Base-by-base conservation (phyloP, 2,329 filamentous ascomycete species). In the Pseudogymnoascus sp. region DNA sequence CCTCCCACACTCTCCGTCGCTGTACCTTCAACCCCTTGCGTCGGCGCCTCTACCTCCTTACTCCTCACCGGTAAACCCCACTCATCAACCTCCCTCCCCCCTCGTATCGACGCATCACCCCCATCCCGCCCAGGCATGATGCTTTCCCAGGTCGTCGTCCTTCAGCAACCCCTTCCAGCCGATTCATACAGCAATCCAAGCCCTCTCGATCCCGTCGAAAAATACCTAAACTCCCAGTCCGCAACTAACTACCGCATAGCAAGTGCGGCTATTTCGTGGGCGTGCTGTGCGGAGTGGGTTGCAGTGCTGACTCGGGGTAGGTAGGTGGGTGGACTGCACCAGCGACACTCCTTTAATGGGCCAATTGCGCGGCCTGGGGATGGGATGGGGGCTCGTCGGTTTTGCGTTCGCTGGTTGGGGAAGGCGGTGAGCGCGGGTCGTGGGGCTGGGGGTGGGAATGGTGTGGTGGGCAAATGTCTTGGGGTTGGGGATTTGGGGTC, bases 71-170 rank as follows among this genome's bases (percentile, higher is more conserved):
- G 62, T 37, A 62, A 37, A 21, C 61, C 40, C 42, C 63, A 64
- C 21, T 26, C 50, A 16, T 67, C 65, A 64, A 73, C 70, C 63
- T 68, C 67, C 33, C 2, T 71, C 72, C 16, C 69, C 68, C 4
- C 70, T 68, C 10, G 69, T 65, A 19, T 72, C 70, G 16, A 62
- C 68, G 42, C 65, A 69, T 29, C 72, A 72, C 63, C 62, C 70
- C 59, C 72, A 65, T 59, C 68, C 47, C 47, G 47, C 47, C 47
- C 47, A 16, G 24, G 24, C 47, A 53, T 53, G 44, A 53, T 31
- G 26, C 19, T 44, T 19, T 19, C 6, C 38, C 38, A 40, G 38
- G 10, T 7, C n/a, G 7, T 40, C 38, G 7, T 40, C 38, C 38
- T 11, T 44, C 16, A 37, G 11, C 35, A 5, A 14, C 35, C 37